Conservation (phyloP, 2,329 filamentous ascomycete species). For the Graphilbum fragrans region DNA sequence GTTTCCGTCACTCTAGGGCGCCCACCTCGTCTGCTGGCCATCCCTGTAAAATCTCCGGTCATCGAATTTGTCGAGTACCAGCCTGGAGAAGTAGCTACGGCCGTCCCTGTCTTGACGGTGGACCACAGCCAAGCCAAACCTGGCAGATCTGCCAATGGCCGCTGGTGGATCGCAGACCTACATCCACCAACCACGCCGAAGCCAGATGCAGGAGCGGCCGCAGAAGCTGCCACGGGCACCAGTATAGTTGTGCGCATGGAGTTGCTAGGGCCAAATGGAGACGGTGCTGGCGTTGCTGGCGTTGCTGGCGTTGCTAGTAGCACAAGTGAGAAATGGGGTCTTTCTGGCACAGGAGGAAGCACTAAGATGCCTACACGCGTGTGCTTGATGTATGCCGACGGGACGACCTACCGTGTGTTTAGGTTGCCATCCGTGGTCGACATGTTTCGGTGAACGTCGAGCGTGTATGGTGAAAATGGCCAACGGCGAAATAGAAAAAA, state of each 20-base stretch:
- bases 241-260: conserved; percentile 31
- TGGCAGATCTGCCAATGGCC: background rate
- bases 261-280: conserved; percentile 27
- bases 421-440: conserved; percentile 20
- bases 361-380: conserved; percentile 34
- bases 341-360: too few relatives aligned
- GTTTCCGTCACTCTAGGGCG: conserved; percentile 3
- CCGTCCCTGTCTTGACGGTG: background rate
- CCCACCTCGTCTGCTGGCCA: conserved; percentile 6
- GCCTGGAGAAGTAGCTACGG: background rate
- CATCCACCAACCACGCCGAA: background rate
- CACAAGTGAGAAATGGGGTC: conserved; percentile 19
- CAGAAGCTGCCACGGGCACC: background rate
- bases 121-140: background rate
- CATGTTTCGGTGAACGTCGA: conserved; percentile 5
- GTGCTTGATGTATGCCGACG: conserved; percentile 36
- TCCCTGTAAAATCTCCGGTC: conserved; percentile 5
- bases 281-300: background rate
- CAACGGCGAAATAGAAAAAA: background rate
- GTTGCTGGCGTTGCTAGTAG: background rate
- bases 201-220: background rate
- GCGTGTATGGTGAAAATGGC: background rate
- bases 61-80: conserved; percentile 2
- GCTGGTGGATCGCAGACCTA: conserved; percentile 7
- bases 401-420: conserved; percentile 34